A percentile compares a stretch with the other conserved stretches of the same genome.
Conservation (phyloP, 2,329 filamentous ascomycete genomes). For the Stromatinia cepivora region DNA sequence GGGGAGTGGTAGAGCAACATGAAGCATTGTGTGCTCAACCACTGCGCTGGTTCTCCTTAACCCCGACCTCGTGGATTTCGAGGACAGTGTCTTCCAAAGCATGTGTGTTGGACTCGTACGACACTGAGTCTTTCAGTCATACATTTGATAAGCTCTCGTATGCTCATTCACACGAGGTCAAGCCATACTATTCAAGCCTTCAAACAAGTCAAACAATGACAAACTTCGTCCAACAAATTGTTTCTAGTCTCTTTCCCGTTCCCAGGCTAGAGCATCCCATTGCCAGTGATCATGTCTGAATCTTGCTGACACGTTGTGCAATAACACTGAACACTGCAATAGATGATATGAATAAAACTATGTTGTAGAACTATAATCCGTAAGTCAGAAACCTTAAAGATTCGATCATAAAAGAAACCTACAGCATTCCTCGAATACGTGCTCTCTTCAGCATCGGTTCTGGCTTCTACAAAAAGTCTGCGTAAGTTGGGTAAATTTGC, state of each 20-base stretch:
- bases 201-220: constrained; percentile 1
- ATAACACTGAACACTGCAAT: constrained; percentile 92
- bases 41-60: background rate
- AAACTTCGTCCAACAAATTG: background rate
- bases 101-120: background rate
- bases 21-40: background rate
- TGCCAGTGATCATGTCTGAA: constrained; percentile 25
- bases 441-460: constrained; percentile 90
- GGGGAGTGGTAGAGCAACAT: background rate
- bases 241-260: background rate
- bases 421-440: constrained; percentile 92
- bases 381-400: constrained; percentile 25
- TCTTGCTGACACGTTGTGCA: constrained; percentile 70
- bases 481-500: constrained; percentile 91
- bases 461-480: constrained; percentile 90
- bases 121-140: background rate
- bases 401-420: constrained; percentile 43
- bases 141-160: background rate
- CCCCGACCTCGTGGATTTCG: background rate
- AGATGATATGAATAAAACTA: constrained; percentile 94
- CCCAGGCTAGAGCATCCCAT: background rate
- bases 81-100: constrained; percentile 7
- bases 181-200: background rate
- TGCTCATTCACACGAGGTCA: background rate
- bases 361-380: constrained; percentile 81